Evolutionary conservation across 371 early-diverging fungal genomes (phyloP).

Genomic region (Apophysomyces elegans): DNA sequence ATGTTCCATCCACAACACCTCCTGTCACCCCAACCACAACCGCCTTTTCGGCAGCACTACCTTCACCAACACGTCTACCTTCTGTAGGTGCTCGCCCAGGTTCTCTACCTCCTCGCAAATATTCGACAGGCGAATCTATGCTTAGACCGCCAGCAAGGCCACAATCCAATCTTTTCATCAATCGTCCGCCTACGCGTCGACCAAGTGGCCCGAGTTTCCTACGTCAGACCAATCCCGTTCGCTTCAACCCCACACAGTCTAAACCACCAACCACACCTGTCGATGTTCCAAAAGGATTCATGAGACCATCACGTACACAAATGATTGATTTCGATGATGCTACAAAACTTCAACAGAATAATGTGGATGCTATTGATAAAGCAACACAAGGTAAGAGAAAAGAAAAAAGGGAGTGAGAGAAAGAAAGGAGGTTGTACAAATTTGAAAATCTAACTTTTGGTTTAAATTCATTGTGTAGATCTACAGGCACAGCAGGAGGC

Average conservation of each 20-base stretch:
- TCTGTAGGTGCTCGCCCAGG: slow-evolving; percentile 3
- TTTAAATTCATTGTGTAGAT: slow-evolving; percentile 6
- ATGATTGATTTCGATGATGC: slow-evolving; percentile 25
- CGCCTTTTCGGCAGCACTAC: background rate
- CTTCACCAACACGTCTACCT: background rate
- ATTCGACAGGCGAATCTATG: background rate
- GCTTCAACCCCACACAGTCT: slow-evolving; percentile 9
- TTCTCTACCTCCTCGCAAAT: background rate
- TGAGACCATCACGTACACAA: slow-evolving; percentile 23
- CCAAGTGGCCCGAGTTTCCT: slow-evolving; percentile 14
- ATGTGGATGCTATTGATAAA: slow-evolving; percentile 12
- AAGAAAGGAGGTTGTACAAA: background rate
- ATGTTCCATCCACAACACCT: background rate
- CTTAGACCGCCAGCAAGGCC: background rate
- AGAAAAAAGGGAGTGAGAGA: background rate
- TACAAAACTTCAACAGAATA: slow-evolving; percentile 18
- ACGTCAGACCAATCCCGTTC: slow-evolving; percentile 11
- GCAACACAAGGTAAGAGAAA: slow-evolving; percentile 14
- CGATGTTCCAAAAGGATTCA: slow-evolving; percentile 20
- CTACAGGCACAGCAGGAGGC: slow-evolving; percentile 18
- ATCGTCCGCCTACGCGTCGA: slow-evolving; percentile 9
- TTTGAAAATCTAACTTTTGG: background rate
- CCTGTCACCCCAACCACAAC: background rate
- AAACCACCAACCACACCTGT: background rate
- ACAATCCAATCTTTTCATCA: slow-evolving; percentile 20